Evolutionary conservation across 2,329 filamentous ascomycete species (phyloP), one percentile per base, ranked within the genome.

Genomic region (Dothistroma pini): DNA sequence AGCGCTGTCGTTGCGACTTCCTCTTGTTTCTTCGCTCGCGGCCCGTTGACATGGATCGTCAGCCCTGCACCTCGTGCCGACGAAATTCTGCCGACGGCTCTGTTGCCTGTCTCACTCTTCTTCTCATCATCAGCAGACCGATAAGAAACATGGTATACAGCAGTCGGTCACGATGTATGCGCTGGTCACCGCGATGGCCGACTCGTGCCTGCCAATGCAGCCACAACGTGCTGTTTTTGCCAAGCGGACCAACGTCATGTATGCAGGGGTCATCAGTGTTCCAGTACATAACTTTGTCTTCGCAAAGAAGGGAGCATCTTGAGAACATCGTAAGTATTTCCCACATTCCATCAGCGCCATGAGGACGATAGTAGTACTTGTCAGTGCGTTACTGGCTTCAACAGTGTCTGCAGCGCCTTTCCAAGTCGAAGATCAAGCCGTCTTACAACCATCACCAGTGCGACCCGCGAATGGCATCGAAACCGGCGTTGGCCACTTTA

Each of bases 401-500:
- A 51, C 56, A 29, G 50, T 56, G 11, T 38, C 16, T 29, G 61
- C 61, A 53, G 54, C 58, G 11, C 57, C 61, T 9, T 60, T 56
- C 21, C 34, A 41, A 12, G 41, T 47, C 48, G 59, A 59, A 38
- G 51, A 62, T 25, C 56, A 64, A 48, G 55, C 57, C 25, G 49
- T 60, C 48, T 54, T 53, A 16, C 29, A 56, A 48, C 53, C 62
- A 10, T 58, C 61, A 12, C 52, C 59, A 22, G 50, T 62, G 1
- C 34, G 19, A 7, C 59, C 65, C 12, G 60, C 61, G 31, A 66
- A 63, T 25, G 57, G 58, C 51, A 63, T 76, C 12, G 81, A 84
- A 51, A 70, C 64, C 8, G 79, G 79, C 16, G 78, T 79, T 12
- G 79, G 79, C 34, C 78, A 81, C 70, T 80, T 81, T 69, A 79